Evolutionary conservation across 441 rosid species (phyloP).

Genomic region (Euphorbia schlechtendalii): DNA sequence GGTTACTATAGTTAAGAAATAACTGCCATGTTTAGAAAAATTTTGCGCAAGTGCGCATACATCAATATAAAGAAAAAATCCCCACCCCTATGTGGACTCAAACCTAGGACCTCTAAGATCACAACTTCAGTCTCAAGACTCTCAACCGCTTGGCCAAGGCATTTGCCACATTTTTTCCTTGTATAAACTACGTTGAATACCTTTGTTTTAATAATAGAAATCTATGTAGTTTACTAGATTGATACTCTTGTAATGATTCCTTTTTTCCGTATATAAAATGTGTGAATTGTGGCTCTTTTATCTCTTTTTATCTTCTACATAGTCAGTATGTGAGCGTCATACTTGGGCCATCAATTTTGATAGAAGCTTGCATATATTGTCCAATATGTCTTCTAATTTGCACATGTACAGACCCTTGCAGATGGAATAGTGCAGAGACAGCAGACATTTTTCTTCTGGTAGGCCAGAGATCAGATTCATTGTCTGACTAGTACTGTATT

Average conservation of each 20-base stretch:
- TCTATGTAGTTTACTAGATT: background rate
- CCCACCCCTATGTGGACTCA: no score
- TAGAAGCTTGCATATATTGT: conserved; percentile 14
- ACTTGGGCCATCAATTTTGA: conserved; percentile 6
- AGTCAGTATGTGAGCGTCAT: background rate
- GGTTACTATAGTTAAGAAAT: background rate
- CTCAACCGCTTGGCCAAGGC: background rate
- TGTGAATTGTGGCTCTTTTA: background rate
- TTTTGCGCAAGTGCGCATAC: no score
- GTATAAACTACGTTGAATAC: background rate
- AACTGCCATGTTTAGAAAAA: background rate
- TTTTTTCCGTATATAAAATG: conserved; percentile 1
- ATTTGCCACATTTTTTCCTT: background rate
- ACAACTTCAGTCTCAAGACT: no score
- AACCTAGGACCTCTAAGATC: no score
- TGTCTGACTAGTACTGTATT: conserved; percentile 7
- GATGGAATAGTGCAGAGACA: conserved; percentile 39
- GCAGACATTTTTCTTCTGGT: conserved; percentile 61
- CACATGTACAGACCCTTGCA: conserved; percentile 43
- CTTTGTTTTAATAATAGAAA: background rate
- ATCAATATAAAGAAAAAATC: no score
- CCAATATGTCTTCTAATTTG: conserved; percentile 12
- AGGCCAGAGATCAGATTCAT: conserved; percentile 18
- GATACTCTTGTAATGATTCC: background rate
- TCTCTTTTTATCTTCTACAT: background rate